phyloP scores from a whole-genome alignment of 2,329 filamentous ascomycete species.

The Aaosphaeria pasadenensis region DNA sequence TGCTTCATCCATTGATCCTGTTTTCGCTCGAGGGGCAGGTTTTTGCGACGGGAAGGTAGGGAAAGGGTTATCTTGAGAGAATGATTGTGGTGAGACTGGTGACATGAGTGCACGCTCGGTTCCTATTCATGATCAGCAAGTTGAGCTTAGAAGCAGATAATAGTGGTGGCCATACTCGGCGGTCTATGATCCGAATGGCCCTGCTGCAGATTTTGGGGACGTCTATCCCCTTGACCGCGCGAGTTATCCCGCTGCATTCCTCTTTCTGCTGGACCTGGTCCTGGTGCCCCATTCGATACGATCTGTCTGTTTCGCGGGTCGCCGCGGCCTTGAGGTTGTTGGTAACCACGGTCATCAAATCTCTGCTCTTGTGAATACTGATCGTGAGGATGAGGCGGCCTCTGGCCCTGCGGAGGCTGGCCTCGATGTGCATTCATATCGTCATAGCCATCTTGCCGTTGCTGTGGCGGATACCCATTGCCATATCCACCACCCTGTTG shows the following conservation, averaged over 20 bases:
- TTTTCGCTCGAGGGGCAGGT: conserved; percentile 20
- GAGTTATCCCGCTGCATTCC: conserved; percentile 11
- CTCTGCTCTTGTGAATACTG: conserved; percentile 25
- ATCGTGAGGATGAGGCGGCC: conserved; percentile 15
- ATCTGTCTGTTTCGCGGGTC: conserved; percentile 23
- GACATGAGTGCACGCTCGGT: conserved; percentile 28
- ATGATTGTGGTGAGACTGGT: conserved; percentile 20
- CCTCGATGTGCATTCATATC: conserved; percentile 19
- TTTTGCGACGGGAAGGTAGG: conserved; percentile 42
- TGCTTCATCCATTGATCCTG: conserved; percentile 26
- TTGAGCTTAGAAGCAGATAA: background rate
- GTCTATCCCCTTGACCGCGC: conserved; percentile 19
- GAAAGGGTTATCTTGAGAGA: conserved; percentile 47
- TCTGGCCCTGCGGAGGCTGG: conserved; percentile 11
- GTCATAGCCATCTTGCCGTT: conserved; percentile 19
- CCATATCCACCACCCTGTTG: conserved; percentile 24
- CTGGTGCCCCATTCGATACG: conserved; percentile 4
- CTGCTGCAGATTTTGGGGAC: conserved; percentile 16
- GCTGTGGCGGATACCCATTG: conserved; percentile 14
- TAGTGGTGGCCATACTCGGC: conserved; percentile 20
- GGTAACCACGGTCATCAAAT: conserved; percentile 20
- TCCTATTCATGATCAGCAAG: conserved; percentile 14
- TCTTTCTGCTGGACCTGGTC: conserved; percentile 2
- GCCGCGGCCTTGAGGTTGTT: conserved; percentile 18
- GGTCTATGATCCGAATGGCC: conserved; percentile 22